Conservation (phyloP, 306 rosid species). For the Amphicarpaea edgeworthii region DNA sequence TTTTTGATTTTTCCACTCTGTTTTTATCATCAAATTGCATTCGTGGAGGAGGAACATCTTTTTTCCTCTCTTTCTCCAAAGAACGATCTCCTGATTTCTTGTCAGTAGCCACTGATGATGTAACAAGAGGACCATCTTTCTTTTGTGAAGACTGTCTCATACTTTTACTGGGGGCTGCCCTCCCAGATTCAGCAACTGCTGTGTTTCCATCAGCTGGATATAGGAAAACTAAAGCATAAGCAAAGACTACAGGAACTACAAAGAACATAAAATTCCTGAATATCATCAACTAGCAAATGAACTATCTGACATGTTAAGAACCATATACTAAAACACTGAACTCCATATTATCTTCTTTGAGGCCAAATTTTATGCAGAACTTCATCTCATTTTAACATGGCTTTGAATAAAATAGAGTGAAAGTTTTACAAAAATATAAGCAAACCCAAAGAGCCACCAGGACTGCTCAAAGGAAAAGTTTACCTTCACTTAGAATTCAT, state of each 20-base stretch:
- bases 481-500: neutral
- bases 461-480: neutral
- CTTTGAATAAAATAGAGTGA: neutral
- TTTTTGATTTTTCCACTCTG: slow-evolving; percentile 81
- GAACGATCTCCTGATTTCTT: slow-evolving; percentile 71
- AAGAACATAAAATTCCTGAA: neutral
- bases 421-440: neutral
- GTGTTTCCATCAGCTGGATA: slow-evolving; percentile 56
- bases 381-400: slow-evolving; percentile 8
- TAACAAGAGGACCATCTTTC: slow-evolving; percentile 57
- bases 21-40: slow-evolving; percentile 86
- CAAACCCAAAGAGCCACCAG: slow-evolving; percentile 5
- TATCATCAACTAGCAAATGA: slow-evolving; percentile 34
- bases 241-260: slow-evolving; percentile 26
- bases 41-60: slow-evolving; percentile 82
- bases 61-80: slow-evolving; percentile 85
- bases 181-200: slow-evolving; percentile 53
- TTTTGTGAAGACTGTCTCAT: slow-evolving; percentile 62
- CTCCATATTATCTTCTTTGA: neutral
- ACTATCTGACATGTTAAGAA: slow-evolving; percentile 10
- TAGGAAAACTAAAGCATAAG: slow-evolving; percentile 43
- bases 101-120: slow-evolving; percentile 56
- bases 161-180: slow-evolving; percentile 53
- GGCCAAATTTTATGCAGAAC: slow-evolving; percentile 8
- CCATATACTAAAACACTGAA: slow-evolving; percentile 21